A percentile compares a stretch with the other conserved stretches of the same genome.
Evolutionary conservation across 2,329 filamentous ascomycete genomes (phyloP).

Genomic region (Fusarium sambucinum): DNA sequence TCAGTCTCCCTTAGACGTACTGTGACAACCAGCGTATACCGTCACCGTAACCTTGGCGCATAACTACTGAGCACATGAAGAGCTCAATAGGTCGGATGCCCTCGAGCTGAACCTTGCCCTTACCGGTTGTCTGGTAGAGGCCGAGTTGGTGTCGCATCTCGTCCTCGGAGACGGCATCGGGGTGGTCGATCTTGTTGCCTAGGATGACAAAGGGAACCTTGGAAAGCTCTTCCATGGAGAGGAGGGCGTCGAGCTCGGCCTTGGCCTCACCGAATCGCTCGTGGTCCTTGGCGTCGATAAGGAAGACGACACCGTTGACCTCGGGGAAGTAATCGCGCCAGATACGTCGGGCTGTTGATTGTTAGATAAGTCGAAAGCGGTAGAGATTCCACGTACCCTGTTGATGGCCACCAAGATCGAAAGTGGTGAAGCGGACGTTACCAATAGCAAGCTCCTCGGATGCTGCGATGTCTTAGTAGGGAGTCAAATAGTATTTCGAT

Average conservation of each 20-base stretch:
- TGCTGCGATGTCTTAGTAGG: conserved; percentile 61
- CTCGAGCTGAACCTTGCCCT: conserved; percentile 93
- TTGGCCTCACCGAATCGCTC: conserved; percentile 95
- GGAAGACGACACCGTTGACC: conserved; percentile 96
- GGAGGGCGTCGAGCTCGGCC: conserved; percentile 93
- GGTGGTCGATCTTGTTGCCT: conserved; percentile 99
- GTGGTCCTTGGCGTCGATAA: conserved; percentile 96
- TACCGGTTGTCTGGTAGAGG: conserved; percentile 95
- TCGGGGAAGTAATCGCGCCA: conserved; percentile 99
- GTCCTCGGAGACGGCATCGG: conserved; percentile 93
- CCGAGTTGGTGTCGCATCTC: conserved; percentile 92
- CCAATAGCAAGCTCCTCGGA: conserved; percentile 94
- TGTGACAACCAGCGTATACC: conserved; percentile 92
- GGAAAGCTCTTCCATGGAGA: conserved; percentile 95
- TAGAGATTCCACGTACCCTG: conserved; percentile 70
- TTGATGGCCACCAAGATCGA: conserved; percentile 92
- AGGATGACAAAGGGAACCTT: conserved; percentile 97
- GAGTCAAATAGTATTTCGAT: not conserved
- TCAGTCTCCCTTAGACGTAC: conserved; percentile 76
- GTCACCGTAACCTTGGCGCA: conserved; percentile 95
- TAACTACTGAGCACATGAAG: conserved; percentile 99
- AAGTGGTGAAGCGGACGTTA: conserved; percentile 94
- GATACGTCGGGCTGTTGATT: conserved; percentile 81
- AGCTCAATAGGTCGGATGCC: conserved; percentile 95
- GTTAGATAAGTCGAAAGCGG: conserved; percentile 6